Conservation (phyloP, 176 grass and related monocot species). For the Raddia guianensis region DNA sequence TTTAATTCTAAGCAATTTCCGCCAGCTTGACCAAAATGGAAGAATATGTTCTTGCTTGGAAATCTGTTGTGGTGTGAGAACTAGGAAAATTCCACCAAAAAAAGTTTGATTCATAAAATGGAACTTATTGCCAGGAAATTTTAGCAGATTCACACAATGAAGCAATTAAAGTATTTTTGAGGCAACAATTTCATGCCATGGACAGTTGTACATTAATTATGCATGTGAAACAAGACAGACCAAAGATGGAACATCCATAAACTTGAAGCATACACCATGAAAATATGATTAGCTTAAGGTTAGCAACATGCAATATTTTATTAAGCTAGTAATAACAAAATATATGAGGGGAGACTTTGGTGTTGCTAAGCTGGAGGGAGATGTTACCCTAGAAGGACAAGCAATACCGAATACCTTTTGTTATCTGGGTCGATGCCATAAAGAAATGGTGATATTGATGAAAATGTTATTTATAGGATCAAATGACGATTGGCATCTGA, state of each 20-base stretch:
- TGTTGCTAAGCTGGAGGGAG: no score
- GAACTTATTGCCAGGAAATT: neutral
- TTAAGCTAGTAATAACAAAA: neutral
- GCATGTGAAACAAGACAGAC: neutral
- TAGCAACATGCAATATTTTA: neutral
- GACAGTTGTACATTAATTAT: neutral
- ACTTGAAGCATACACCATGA: neutral
- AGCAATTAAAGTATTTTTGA: slow-evolving; percentile 5
- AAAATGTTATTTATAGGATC: no score
- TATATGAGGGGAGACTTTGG: no score
- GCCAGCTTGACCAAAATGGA: slow-evolving; percentile 73
- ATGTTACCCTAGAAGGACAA: no score
- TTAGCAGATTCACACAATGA: neutral
- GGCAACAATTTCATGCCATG: neutral
- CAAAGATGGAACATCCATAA: neutral
- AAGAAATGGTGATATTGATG: no score
- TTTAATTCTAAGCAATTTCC: slow-evolving; percentile 53
- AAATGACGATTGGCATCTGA: no score
- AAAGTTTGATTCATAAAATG: slow-evolving; percentile 14
- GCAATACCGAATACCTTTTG: no score
- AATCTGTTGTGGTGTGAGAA: slow-evolving; percentile 65
- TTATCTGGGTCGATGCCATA: no score
- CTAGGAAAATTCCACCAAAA: slow-evolving; percentile 50
- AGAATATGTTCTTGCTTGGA: slow-evolving; percentile 85
- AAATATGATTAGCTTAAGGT: neutral